Evolutionary conservation across 306 rosid species (phyloP).

Genomic region (Begonia peltatifolia): DNA sequence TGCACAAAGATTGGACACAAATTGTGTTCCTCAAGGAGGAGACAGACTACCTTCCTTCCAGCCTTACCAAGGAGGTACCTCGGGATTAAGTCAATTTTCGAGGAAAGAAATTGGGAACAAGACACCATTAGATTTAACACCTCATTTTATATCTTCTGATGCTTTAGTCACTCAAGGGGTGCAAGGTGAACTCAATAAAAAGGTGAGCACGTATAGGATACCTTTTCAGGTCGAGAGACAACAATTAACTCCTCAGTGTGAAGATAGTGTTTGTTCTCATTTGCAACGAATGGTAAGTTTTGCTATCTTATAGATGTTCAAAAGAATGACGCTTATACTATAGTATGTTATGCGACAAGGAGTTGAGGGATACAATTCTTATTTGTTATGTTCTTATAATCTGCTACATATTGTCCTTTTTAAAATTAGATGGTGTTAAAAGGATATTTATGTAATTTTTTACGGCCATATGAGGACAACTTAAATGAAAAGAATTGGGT

Average conservation of each 20-base stretch:
- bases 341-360: no score
- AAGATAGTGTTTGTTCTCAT: slow-evolving; percentile 20
- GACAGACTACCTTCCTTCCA: slow-evolving; percentile 28
- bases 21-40: slow-evolving; percentile 31
- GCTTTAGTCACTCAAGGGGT: slow-evolving; percentile 17
- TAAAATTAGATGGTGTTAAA: no score
- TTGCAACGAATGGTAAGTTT: slow-evolving; percentile 26
- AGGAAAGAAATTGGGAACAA: slow-evolving; percentile 35
- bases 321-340: no score
- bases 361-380: no score
- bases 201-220: slow-evolving; percentile 15
- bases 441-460: no score
- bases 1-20: slow-evolving; percentile 30
- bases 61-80: slow-evolving; percentile 37
- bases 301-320: slow-evolving; percentile 5
- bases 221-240: slow-evolving; percentile 15
- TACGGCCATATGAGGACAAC: no score
- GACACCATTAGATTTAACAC: slow-evolving; percentile 27
- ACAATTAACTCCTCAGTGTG: slow-evolving; percentile 17
- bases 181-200: slow-evolving; percentile 25
- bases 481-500: no score
- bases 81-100: slow-evolving; percentile 21
- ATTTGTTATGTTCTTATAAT: no score
- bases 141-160: slow-evolving; percentile 27
- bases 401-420: no score